Evolutionary conservation across 129 eudicot species (phyloP), one percentile per base, ranked within the genome.

Genomic region (Flaveria trinervia): DNA sequence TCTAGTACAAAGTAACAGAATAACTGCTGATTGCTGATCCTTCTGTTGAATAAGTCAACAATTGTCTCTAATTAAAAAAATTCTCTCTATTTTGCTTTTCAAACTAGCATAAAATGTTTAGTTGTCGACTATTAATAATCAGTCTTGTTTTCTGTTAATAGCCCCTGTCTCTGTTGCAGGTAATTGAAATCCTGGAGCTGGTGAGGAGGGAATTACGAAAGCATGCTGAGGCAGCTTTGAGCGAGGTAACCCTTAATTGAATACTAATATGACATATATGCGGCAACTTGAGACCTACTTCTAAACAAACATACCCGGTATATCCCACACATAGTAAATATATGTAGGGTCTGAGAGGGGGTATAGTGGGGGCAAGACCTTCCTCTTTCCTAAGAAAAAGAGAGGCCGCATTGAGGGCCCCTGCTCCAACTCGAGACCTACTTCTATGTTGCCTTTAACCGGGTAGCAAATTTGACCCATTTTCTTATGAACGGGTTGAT

Each of bases 161-260:
- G 14, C 36, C 10, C 26, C 51, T 9, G 0, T 71, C 22, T 33
- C 10, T 46, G 70, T 46, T 49, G 64, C 86, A 92, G 98, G 83
- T 92, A 62, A 86, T 86, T 12, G 94, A 92, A 81, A 86, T 88
- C 80, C 80, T 90, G 76, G 83, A 88, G 85, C 86, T 90, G 77
- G 87, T 90, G 61, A 86, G 82, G 72, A 86, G 94, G 79, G 98
- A 92, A 80, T 71, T 92, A 80, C 83, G 81, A 88, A 82, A 65
- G 46, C 83, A 23, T 71, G 46, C 50, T 80, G 80, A 88, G 41
- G 64, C 69, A 64, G 46, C 83, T 71, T 70, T 70, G 18, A 79
- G 77, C 30, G 45, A 74, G 86, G 92, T 85, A 79, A 64, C 69
- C 69, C 69, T 14, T 64, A 15, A 14, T 30, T 10, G 9, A 64